Evolutionary conservation across 345 rosid species (phyloP), one percentile per base, ranked within the genome.

Genomic region (Eucalyptus tenuipes): DNA sequence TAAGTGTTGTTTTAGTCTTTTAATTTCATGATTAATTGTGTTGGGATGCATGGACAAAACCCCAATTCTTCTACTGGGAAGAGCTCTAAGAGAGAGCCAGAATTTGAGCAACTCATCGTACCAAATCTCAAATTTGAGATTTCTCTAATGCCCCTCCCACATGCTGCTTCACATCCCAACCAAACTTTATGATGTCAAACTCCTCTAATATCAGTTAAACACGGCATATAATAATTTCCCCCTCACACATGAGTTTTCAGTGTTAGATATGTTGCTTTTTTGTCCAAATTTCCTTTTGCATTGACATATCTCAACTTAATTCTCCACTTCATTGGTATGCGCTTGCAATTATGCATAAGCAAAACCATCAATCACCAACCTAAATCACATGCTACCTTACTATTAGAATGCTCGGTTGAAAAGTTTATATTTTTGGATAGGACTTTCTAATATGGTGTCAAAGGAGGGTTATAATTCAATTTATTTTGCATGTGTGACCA

Each of bases 181-280:
- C 44, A 17, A 18, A 17, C 2, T 33, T 33, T 37, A 71, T 22
- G 33, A 18, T 71, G 13, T 33, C 1, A 71, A 42, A 33, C 81
- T 68, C 44, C 44, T 33, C 25, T 9, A 17, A 17, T 10, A 33
- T 33, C 1, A 3, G 44, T 71, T 40, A 33, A 33, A 33, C 81
- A 17, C 3, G 45, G 25, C 3, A 0, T 42, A 17, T 22, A 2
- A 33, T 10, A 33, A 5, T 71, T 71, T 71, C 2, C 0, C 8
- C 16, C 68, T 61, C 33, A 13, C 33, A 13, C 0, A 33, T 6
- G 31, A 61, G 8, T 0, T 27, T 61, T 61, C 1, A 5, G 1
- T 61, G 4, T 61, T 61, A 27, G 33, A 27, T 61, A 61, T 13
- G 33, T 6, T 12, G 4, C 2, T 6, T 61, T 61, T 61, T 61